phyloP scores from a whole-genome alignment of 495 filamentous ascomycete species.

The Trichocladium uniseriatum region DNA sequence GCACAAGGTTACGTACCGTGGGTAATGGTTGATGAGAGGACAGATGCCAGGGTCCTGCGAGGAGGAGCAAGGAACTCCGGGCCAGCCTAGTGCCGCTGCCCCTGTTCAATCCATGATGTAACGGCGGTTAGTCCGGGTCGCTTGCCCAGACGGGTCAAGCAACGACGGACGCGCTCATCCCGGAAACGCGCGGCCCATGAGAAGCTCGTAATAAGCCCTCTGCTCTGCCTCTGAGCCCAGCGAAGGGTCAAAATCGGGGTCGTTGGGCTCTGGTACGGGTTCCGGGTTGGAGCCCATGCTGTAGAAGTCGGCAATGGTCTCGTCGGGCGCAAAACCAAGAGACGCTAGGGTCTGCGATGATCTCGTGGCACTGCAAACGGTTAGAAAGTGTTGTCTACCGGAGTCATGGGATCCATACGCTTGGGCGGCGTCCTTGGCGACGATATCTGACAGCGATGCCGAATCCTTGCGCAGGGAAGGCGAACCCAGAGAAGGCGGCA shows the following conservation, averaged over 20 bases:
- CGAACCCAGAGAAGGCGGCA: background rate
- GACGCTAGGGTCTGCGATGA: conserved; percentile 27
- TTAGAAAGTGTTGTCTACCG: background rate
- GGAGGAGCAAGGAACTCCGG: too few species aligned
- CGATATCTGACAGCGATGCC: conserved; percentile 24
- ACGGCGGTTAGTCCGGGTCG: background rate
- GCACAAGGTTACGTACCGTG: too few species aligned
- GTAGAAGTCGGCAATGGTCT: conserved; percentile 31
- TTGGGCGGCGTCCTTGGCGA: conserved; percentile 30
- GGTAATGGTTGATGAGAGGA: too few species aligned
- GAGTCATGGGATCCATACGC: conserved; percentile 10
- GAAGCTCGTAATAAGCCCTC: conserved; percentile 29
- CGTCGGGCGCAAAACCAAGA: conserved; percentile 30
- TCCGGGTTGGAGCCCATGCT: conserved; percentile 30
- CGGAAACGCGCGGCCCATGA: conserved; percentile 27
- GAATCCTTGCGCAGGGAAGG: conserved; percentile 9
- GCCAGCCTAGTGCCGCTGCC: too few species aligned
- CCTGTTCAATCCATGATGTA: too few species aligned
- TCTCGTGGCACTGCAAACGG: conserved; percentile 17
- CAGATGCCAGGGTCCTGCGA: too few species aligned
- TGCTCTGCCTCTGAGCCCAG: conserved; percentile 28
- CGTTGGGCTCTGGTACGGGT: conserved; percentile 16
- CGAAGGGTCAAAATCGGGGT: conserved; percentile 21
- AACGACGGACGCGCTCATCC: too few species aligned
- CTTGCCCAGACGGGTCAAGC: too few species aligned